Evolutionary conservation across 176 grass and related monocot species (phyloP), one percentile per base, ranked within the genome.

Genomic region (Poa pratensis): DNA sequence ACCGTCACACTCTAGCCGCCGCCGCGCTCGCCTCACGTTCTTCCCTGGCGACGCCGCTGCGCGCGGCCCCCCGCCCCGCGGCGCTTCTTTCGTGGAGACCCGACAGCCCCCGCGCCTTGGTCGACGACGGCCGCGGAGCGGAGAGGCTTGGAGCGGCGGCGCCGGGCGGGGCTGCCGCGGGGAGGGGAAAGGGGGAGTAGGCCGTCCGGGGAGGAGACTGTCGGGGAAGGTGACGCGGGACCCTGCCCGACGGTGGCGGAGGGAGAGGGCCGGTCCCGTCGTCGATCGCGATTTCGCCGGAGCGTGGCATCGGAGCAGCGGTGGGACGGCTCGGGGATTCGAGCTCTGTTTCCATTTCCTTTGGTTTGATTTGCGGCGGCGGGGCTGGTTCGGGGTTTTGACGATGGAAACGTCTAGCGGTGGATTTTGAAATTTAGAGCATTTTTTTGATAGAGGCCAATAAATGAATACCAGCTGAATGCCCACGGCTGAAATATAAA

Each of bases 1-100:
- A 9, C 35, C 35, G 58, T 78, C 76, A 23, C 14, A 43, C 34
- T 78, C 54, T 2, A 78, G 76, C 55, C 76, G 35, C 13, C 55
- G 55, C 35, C 76, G n/a, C n/a, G 55, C n/a, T 1, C n/a, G 76
- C 55, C 76, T 42, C 53, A 27, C 35, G 55, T 78, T 83, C 9
- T 82, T 86, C 67, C 86, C 77, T 3, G 90, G 90, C 51, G 88
- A 94, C 16, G 93, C 26, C 11, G 54, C 26, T 7, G 55, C 1
- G 55, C 26, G 40, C 18, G 68, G 61, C 78, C 69, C 77, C 51
- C 51, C 55, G 30, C 48, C 28, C 46, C 59, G 13, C 72, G 72
- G 45, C 72, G 59, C 72, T 75, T 76, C 45, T 60, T 76, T 6
- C 59, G 45, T 1, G 72, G 82, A 34, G 72, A 50, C 14, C 6